phyloP scores from a whole-genome alignment of 257 asterid species.

The Gardenia jasminoides region DNA sequence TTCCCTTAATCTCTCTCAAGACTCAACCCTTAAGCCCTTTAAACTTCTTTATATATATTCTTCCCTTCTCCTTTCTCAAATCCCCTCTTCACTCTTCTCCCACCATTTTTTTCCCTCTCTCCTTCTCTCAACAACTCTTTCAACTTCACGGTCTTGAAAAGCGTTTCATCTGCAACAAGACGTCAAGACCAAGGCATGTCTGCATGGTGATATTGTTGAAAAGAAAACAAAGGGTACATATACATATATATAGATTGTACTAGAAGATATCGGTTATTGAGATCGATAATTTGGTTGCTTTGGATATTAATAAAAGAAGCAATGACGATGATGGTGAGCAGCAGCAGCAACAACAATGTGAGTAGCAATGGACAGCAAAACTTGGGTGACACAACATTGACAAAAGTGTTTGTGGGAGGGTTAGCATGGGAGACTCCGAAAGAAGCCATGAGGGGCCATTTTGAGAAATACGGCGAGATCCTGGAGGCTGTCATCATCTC shows the following conservation, averaged over 20 bases:
- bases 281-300: neutral
- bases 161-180: neutral
- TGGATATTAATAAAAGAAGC: neutral
- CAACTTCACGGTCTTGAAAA: neutral
- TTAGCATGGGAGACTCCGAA: slow-evolving; percentile 96
- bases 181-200: neutral
- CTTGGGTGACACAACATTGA: slow-evolving; percentile 58
- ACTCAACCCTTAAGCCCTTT: neutral
- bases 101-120: neutral
- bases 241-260: no score
- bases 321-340: slow-evolving; percentile 28
- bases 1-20: neutral
- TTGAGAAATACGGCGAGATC: slow-evolving; percentile 76
- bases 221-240: neutral
- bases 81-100: slow-evolving; percentile 13
- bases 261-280: neutral
- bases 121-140: neutral
- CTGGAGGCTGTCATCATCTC: slow-evolving; percentile 94
- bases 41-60: slow-evolving; percentile 11
- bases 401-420: slow-evolving; percentile 94
- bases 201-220: neutral
- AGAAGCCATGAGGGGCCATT: slow-evolving; percentile 72
- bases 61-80: slow-evolving; percentile 17
- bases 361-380: slow-evolving; percentile 4
- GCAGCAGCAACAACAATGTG: slow-evolving; percentile 16